Evolutionary conservation across 352 stramenopile species (phyloP).

Genomic region (Pythium grandisporangium): DNA sequence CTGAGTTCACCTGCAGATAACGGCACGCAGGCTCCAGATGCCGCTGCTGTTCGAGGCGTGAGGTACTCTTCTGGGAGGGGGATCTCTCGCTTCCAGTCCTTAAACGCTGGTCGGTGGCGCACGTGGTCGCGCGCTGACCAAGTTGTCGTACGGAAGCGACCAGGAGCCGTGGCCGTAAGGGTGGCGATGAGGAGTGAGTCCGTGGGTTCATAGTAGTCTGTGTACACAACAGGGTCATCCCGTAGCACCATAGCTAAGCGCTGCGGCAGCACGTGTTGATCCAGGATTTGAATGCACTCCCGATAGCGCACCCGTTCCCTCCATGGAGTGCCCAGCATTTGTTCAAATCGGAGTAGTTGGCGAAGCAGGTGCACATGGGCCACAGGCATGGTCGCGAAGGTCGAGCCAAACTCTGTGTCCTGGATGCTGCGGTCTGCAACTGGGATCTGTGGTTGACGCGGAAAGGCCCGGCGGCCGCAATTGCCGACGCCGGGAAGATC

Average conservation of each 20-base stretch:
- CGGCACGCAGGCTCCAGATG: slow-evolving; percentile 30
- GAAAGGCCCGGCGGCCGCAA: slow-evolving; percentile 48
- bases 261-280: slow-evolving; percentile 38
- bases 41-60: slow-evolving; percentile 41
- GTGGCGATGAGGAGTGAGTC: slow-evolving; percentile 48
- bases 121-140: slow-evolving; percentile 57
- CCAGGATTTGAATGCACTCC: slow-evolving; percentile 24
- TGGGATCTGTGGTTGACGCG: slow-evolving; percentile 19
- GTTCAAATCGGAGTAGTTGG: slow-evolving; percentile 52
- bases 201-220: slow-evolving; percentile 38
- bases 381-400: slow-evolving; percentile 13
- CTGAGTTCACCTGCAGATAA: slow-evolving; percentile 40
- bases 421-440: slow-evolving; percentile 33
- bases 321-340: slow-evolving; percentile 39
- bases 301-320: slow-evolving; percentile 38
- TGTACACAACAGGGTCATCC: slow-evolving; percentile 24
- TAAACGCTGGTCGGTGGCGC: slow-evolving; percentile 54
- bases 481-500: slow-evolving; percentile 69
- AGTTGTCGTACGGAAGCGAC: slow-evolving; percentile 25
- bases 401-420: slow-evolving; percentile 48
- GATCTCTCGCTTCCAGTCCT: slow-evolving; percentile 47
- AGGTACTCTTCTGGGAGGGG: slow-evolving; percentile 35
- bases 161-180: slow-evolving; percentile 34
- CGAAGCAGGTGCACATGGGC: slow-evolving; percentile 38
- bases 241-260: slow-evolving; percentile 37